Conservation (phyloP, 139 green algal species). For the Zygnema circumcarinatum region DNA sequence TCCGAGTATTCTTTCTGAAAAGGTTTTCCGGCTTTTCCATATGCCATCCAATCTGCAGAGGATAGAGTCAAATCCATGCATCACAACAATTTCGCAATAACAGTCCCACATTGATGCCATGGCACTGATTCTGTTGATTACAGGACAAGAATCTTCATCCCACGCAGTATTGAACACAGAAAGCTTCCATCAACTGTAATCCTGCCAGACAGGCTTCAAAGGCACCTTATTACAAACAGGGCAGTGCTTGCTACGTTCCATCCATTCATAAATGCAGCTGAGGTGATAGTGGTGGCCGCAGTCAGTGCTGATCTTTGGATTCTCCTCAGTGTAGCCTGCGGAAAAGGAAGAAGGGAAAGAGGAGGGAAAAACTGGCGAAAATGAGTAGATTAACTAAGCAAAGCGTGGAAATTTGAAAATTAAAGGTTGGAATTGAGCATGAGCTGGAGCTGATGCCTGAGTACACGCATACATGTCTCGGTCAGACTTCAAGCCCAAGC, state of each 20-base stretch:
- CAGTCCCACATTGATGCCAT: too few relatives aligned
- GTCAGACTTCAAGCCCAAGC: too few relatives aligned
- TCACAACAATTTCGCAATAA: too few relatives aligned
- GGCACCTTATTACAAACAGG: constrained; percentile 74
- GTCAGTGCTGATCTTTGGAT: constrained; percentile 82
- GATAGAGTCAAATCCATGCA: neutral
- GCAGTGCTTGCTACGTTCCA: constrained; percentile 83
- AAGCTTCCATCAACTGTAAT: neutral
- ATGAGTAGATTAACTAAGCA: neutral
- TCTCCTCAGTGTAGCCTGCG: constrained; percentile 69
- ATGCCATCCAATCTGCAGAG: too few relatives aligned
- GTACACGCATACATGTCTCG: too few relatives aligned
- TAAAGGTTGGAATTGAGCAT: too few relatives aligned
- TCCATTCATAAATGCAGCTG: constrained; percentile 86
- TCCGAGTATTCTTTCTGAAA: too few relatives aligned
- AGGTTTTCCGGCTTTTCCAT: too few relatives aligned
- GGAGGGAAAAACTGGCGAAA: neutral
- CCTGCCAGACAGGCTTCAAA: neutral
- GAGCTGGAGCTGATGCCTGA: too few relatives aligned
- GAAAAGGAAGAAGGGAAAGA: neutral
- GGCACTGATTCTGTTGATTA: too few relatives aligned
- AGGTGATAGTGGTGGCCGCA: constrained; percentile 92
- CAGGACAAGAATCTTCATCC: too few relatives aligned
- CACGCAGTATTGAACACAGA: neutral
- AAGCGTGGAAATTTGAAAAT: too few relatives aligned